Evolutionary conservation across 441 rosid genomes (phyloP), one percentile per base, ranked within the genome.

Genomic region (Omphalea diandra): DNA sequence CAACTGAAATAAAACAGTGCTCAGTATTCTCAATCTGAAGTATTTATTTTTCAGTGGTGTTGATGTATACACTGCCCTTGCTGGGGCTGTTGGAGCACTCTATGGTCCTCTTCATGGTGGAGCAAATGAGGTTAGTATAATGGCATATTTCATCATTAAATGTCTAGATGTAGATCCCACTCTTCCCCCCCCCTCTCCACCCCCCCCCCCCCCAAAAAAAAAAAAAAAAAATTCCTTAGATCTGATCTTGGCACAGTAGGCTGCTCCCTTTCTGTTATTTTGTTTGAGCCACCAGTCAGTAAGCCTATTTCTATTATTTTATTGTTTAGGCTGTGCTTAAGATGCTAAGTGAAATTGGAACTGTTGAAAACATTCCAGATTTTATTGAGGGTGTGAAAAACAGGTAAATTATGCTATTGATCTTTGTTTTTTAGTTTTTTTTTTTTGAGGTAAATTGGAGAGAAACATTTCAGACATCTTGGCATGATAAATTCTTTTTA

Each of bases 101-200:
- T 91, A 91, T 73, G 97, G 98, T 63, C 97, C 97, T 72, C 97
- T 93, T 75, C 98, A 93, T 72, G 98, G 98, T 43, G 98, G 91
- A 36, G 94, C 94, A 47, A 89, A 89, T 81, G 94, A 89, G 91
- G 94, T 80, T 58, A 43, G 68, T 58, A 54, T 61, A 68, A 40
- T 63, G 59, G 36, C 43, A 63, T 35, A 38, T 55, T 57, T 63
- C 38, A 14, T 0, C 57, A 43, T 38, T 72, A 4, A 50, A 15
- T 59, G 20, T 59, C 41, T 58, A 58, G 26, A 59, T 26, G 17
- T 59, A 14, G 43, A n/a, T 32, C 38, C 5, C 4, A 12, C 40
- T 65, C 12, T 47, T 27, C 9, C 10, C 20, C 43, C 58, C 20
- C 15, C 24, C 9, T 1, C 20, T 56, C 11, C 53, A 49, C n/a